Percentiles rank a stretch among this genome's conserved stretches.
phyloP scores from a whole-genome alignment of 2,329 filamentous ascomycete species.

The Leptodontidium sp. region DNA sequence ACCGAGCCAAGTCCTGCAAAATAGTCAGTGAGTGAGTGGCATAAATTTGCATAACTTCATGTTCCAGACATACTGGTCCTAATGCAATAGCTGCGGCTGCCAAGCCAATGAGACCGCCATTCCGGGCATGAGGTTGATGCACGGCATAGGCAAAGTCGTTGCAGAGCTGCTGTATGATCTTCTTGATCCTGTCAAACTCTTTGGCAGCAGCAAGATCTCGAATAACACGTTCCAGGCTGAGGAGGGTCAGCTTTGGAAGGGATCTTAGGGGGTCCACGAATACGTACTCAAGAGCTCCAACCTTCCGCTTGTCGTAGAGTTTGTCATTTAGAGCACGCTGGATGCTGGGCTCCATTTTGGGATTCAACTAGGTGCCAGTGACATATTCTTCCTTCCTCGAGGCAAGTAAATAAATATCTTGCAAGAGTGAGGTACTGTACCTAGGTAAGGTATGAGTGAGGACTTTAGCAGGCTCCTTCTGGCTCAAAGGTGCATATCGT shows the following conservation, averaged over 20 bases:
- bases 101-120: conserved; percentile 94
- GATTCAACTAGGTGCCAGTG: conserved; percentile 17
- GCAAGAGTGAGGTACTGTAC: not conserved
- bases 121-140: conserved; percentile 94
- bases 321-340: conserved; percentile 95
- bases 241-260: conserved; percentile 24
- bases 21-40: conserved; percentile 22
- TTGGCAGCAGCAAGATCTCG: conserved; percentile 80
- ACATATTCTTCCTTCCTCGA: conserved; percentile 31
- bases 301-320: conserved; percentile 97
- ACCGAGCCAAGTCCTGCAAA: conserved; percentile 83
- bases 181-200: conserved; percentile 82
- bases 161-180: conserved; percentile 94
- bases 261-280: conserved; percentile 33
- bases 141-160: conserved; percentile 98
- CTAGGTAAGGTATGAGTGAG: not conserved
- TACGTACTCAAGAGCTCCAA: conserved; percentile 90
- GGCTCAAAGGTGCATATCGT: not conserved
- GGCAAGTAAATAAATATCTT: not conserved
- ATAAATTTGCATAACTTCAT: conserved; percentile 2
- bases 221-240: conserved; percentile 87
- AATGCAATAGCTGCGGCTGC: conserved; percentile 96
- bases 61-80: conserved; percentile 73
- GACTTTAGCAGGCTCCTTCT: not conserved
- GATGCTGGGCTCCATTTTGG: conserved; percentile 83